phyloP scores from a whole-genome alignment of 176 grass and related monocot species.

The Raddia guianensis region DNA sequence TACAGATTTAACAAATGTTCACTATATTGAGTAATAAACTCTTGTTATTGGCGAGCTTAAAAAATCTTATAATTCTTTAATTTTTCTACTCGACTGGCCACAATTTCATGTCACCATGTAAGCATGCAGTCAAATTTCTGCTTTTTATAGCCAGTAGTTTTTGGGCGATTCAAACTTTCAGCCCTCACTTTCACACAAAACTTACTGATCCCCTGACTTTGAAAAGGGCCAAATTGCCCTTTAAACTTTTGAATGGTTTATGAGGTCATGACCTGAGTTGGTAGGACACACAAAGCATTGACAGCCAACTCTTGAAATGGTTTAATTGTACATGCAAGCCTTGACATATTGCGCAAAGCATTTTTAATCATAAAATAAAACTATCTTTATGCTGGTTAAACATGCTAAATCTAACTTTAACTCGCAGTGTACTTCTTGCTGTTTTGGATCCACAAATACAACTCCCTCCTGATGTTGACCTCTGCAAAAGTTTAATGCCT shows the following conservation, averaged over 20 bases:
- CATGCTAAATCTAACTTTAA: slow-evolving; percentile 43
- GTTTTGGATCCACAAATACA: slow-evolving; percentile 80
- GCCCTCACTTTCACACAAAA: background rate
- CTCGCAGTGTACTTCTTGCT: slow-evolving; percentile 82
- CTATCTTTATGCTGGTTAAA: slow-evolving; percentile 27
- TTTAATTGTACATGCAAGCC: background rate
- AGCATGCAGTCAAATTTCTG: background rate
- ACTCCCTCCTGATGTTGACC: slow-evolving; percentile 76
- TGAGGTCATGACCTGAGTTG: slow-evolving; percentile 16
- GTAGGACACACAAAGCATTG: slow-evolving; percentile 14
- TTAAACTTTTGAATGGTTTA: slow-evolving; percentile 19
- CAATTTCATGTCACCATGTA: slow-evolving; percentile 7
- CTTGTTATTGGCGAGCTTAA: slow-evolving; percentile 20
- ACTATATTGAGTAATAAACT: slow-evolving; percentile 14
- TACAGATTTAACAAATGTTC: slow-evolving; percentile 43
- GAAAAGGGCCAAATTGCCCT: background rate
- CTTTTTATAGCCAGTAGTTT: background rate
- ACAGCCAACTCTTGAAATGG: background rate
- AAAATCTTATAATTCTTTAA: slow-evolving; percentile 9
- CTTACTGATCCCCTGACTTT: slow-evolving; percentile 1
- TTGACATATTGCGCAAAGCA: background rate
- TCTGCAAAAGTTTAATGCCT: slow-evolving; percentile 62
- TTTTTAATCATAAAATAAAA: background rate
- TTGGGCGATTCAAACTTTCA: slow-evolving; percentile 10
- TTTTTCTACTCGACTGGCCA: background rate